phyloP scores from a whole-genome alignment of 225 moss, liverwort and hornwort species.

The Physcomitrium patens region DNA sequence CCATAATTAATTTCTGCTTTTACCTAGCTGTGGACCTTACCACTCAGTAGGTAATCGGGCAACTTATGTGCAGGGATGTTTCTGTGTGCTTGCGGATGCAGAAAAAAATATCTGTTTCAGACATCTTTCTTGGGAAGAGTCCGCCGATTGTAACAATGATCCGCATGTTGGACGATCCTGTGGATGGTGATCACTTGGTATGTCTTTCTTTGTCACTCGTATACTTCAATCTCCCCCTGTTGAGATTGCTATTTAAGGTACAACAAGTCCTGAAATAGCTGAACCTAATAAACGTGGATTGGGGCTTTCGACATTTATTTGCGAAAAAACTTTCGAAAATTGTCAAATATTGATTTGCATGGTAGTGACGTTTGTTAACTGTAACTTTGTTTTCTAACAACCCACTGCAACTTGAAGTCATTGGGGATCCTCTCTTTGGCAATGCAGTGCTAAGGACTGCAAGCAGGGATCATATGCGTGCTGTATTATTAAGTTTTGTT shows the following conservation, averaged over 20 bases:
- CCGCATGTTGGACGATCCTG: slow-evolving; percentile 59
- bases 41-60: slow-evolving; percentile 23
- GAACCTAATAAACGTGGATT: slow-evolving; percentile 8
- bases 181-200: slow-evolving; percentile 90
- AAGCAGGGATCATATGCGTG: background rate
- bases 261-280: background rate
- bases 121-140: slow-evolving; percentile 69
- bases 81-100: slow-evolving; percentile 40
- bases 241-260: background rate
- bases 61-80: slow-evolving; percentile 33
- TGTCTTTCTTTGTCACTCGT: slow-evolving; percentile 29
- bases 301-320: slow-evolving; percentile 11
- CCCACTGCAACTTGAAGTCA: slow-evolving; percentile 14
- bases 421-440: background rate
- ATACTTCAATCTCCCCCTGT: slow-evolving; percentile 18
- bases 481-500: background rate
- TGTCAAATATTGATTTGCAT: background rate
- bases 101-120: slow-evolving; percentile 72
- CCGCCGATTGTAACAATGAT: slow-evolving; percentile 74
- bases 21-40: background rate
- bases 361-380: background rate
- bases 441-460: slow-evolving; percentile 10
- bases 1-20: background rate
- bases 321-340: background rate
- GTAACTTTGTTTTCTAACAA: background rate